These are phyloP conservation scores for Lodderomyces metapsilosis DNA, from an alignment of 1,139 yeast species.

Conservation along the genomic window DNA sequence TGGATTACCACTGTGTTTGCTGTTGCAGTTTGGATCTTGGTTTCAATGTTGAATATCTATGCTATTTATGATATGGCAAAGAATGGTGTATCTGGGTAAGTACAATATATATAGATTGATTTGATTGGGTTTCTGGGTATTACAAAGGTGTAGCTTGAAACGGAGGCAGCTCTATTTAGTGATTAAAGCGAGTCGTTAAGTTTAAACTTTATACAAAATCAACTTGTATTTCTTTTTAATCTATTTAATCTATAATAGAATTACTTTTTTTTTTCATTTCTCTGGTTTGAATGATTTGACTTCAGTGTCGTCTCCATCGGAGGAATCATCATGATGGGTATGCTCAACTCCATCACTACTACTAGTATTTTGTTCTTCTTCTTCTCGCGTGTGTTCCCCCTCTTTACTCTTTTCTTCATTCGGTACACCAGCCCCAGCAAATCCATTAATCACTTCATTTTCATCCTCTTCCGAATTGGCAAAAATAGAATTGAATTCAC, in stretches of 20 bases:
- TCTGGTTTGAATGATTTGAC: not conserved
- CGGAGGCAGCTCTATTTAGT: no score
- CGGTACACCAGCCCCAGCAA: not conserved
- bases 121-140: no score
- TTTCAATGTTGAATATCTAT: slow-evolving; percentile 64
- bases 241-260: no score
- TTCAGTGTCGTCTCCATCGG: not conserved
- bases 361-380: not conserved
- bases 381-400: not conserved
- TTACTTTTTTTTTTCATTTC: not conserved
- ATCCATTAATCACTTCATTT: not conserved
- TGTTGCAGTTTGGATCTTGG: slow-evolving; percentile 59
- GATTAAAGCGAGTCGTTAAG: no score
- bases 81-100: slow-evolving; percentile 31
- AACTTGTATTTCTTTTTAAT: no score
- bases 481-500: slow-evolving; percentile 57
- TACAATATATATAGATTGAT: not conserved
- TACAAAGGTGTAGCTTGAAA: no score
- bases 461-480: not conserved
- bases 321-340: not conserved
- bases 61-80: slow-evolving; percentile 63
- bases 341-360: not conserved
- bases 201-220: no score
- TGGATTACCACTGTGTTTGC: slow-evolving; percentile 55
- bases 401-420: not conserved